Conservation (phyloP, 495 filamentous ascomycete genomes). For the Penicillium subrubescens region DNA sequence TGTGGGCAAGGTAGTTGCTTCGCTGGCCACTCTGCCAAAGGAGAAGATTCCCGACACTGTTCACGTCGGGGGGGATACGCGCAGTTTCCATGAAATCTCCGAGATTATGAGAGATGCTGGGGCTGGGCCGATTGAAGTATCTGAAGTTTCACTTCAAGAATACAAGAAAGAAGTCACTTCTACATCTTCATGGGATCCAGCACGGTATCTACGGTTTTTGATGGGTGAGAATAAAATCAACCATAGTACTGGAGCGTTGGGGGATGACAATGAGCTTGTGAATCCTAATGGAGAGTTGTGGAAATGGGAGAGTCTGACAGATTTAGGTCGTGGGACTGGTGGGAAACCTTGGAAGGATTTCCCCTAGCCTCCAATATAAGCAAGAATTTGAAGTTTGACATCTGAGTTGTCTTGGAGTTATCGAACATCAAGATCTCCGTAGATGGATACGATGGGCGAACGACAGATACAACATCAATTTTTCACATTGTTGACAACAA, state of each 20-base stretch:
- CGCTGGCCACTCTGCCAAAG: background rate
- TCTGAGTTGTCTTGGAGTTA: background rate
- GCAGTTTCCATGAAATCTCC: conserved; percentile 22
- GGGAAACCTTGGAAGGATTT: background rate
- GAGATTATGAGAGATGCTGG: conserved; percentile 24
- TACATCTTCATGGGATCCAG: conserved; percentile 11
- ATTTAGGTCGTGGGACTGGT: background rate
- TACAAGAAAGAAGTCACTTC: conserved; percentile 15
- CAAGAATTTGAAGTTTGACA: background rate
- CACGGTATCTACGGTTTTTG: background rate
- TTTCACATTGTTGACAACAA: background rate
- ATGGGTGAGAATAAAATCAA: background rate
- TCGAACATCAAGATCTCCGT: no score
- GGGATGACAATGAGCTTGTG: background rate
- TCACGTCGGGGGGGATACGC: conserved; percentile 24
- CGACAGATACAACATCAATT: background rate
- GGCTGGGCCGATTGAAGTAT: conserved; percentile 22
- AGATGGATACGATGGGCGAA: no score
- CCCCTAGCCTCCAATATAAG: background rate
- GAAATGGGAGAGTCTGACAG: background rate
- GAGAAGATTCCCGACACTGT: background rate
- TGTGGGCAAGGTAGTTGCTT: background rate
- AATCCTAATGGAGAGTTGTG: background rate
- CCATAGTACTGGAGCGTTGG: background rate
- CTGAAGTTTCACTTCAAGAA: conserved; percentile 3